A percentile compares a stretch with the other conserved stretches of the same genome.
Conservation (phyloP, 179 eudicot genomes). For the Amaranthus tricolor region DNA sequence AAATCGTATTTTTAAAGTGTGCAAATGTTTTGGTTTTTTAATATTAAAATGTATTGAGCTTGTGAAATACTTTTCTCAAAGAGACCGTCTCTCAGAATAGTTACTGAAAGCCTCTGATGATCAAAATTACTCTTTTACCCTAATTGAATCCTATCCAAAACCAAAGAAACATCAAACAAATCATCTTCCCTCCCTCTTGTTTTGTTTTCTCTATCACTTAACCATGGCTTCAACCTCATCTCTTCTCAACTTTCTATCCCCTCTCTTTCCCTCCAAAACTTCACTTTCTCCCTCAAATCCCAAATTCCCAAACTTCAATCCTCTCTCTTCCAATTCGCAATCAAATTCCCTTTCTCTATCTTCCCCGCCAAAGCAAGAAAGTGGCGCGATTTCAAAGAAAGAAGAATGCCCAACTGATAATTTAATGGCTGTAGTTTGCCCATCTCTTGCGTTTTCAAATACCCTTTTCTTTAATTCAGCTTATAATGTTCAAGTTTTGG, state of each 20-base stretch:
- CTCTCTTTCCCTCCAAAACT: conserved; percentile 43
- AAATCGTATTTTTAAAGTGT: too few relatives aligned
- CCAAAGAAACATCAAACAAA: not conserved
- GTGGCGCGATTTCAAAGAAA: conserved; percentile 2
- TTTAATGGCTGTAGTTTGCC: conserved; percentile 60
- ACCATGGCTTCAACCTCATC: conserved; percentile 53
- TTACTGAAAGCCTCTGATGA: too few relatives aligned
- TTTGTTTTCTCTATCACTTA: not conserved
- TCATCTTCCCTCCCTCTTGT: not conserved
- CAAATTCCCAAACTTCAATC: conserved; percentile 20
- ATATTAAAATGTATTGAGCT: too few relatives aligned
- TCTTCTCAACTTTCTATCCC: conserved; percentile 49
- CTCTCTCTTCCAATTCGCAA: conserved; percentile 18
- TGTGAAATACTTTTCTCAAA: too few relatives aligned
- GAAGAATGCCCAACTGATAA: conserved; percentile 31
- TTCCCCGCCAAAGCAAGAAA: conserved; percentile 1
- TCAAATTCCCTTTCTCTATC: conserved; percentile 4
- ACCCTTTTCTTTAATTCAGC: conserved; percentile 62
- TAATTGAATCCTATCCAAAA: conserved; percentile 10
- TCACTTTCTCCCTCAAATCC: conserved; percentile 23
- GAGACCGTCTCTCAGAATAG: too few relatives aligned
- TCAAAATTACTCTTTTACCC: not conserved
- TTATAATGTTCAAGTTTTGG: conserved; percentile 75
- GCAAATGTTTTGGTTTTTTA: too few relatives aligned
- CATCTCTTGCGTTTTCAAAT: conserved; percentile 61